phyloP scores from a whole-genome alignment of 176 grass and related monocot species.

The Hsuehochloa calcarea region DNA sequence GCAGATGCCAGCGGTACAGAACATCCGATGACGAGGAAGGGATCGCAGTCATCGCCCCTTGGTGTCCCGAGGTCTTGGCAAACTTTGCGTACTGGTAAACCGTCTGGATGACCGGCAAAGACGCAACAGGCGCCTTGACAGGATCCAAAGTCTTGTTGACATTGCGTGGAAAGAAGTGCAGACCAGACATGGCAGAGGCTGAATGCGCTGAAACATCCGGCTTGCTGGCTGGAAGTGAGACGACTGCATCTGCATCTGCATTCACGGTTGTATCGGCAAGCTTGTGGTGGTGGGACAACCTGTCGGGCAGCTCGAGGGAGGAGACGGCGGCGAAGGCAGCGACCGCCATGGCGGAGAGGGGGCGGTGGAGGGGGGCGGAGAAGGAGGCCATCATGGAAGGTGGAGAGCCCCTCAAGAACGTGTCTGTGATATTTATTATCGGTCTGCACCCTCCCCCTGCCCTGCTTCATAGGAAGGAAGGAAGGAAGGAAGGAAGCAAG shows the following conservation, averaged over 20 bases:
- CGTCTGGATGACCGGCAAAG: constrained; percentile 52
- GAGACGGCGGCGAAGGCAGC: constrained; percentile 65
- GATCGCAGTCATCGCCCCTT: background rate
- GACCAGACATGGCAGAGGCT: constrained; percentile 1
- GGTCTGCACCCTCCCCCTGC: background rate
- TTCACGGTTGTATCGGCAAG: background rate
- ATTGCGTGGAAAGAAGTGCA: constrained; percentile 20
- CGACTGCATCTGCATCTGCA: background rate
- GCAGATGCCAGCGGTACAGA: constrained; percentile 88
- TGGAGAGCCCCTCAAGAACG: background rate
- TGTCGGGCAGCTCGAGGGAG: constrained; percentile 59
- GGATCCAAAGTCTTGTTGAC: background rate
- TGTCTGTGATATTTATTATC: constrained; percentile 4
- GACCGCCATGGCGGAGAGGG: constrained; percentile 72
- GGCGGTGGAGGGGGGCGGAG: constrained; percentile 58
- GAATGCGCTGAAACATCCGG: background rate
- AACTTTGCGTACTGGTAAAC: constrained; percentile 76
- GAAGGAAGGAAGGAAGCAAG: too few species aligned
- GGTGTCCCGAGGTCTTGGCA: constrained; percentile 7
- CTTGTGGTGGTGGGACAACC: constrained; percentile 43
- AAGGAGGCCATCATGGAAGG: constrained; percentile 56
- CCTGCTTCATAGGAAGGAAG: constrained; percentile 40
- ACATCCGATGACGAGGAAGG: constrained; percentile 53
- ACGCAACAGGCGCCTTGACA: constrained; percentile 28
- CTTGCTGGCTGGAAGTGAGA: background rate